phyloP scores from a whole-genome alignment of 2,329 filamentous ascomycete genomes.

The Calonectria honghensis region DNA sequence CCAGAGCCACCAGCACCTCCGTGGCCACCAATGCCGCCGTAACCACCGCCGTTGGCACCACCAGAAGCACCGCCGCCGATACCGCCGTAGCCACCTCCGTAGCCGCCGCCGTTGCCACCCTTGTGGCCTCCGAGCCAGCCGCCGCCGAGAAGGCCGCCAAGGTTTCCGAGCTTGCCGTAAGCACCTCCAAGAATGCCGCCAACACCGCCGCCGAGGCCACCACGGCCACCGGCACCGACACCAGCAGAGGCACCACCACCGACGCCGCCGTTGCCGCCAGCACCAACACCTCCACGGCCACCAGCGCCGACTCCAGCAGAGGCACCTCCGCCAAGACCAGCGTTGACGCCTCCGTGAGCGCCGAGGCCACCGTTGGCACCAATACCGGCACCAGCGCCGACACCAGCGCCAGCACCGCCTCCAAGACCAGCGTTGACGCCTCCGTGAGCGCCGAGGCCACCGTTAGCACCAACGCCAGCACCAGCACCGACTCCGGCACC shows the following conservation, averaged over 20 bases:
- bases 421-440: background rate
- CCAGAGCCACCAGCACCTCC: background rate
- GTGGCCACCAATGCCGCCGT: background rate
- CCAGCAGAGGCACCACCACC: background rate
- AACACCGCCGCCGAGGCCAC: background rate
- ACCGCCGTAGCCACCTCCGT: background rate
- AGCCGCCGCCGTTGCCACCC: background rate
- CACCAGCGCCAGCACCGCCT: background rate
- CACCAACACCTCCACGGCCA: background rate
- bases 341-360: background rate
- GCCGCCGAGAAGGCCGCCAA: background rate
- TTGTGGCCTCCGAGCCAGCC: constrained; percentile 12
- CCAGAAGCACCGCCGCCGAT: background rate
- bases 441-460: too few species aligned
- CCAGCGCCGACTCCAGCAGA: background rate
- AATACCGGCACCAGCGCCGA: background rate
- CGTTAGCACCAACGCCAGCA: background rate
- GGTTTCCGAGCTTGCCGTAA: constrained; percentile 11
- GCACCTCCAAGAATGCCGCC: background rate
- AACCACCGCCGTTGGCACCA: background rate
- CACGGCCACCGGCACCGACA: background rate
- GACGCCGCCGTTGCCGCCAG: background rate
- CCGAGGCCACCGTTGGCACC: background rate
- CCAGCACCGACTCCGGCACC: background rate
- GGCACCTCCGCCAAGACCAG: too few species aligned